Evolutionary conservation across 2,329 filamentous ascomycete genomes (phyloP), one percentile per base, ranked within the genome.

Genomic region (Colletotrichum sublineola): DNA sequence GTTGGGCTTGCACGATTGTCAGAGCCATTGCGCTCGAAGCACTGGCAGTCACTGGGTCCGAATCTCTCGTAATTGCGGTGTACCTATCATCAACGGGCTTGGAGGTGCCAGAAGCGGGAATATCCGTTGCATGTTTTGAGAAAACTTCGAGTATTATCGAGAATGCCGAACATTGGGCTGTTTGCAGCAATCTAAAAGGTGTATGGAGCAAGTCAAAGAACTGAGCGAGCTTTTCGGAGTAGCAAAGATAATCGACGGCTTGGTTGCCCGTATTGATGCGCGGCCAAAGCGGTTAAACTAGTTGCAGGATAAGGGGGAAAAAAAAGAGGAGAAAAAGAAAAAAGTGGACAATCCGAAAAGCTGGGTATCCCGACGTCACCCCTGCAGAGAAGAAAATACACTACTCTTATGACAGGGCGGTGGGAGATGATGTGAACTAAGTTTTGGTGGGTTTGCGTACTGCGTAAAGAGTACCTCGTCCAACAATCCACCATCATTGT

Each of bases 311-410:
- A 31, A 8, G 36, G 20, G 29, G n/a, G n/a, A n/a, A 11, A 24
- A 24, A 24, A 24, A 24, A 24, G 24, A 24, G 24, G 24, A 24
- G 24, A 24, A 24, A 24, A 24, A 24, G 24, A 24, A 24, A 24
- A 24, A 24, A 24, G 24, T 24, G 24, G 24, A 24, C 24, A 20
- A 64, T 64, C 69, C 66, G 66, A 69, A 44, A 58, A 56, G 60
- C 66, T 72, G 69, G 69, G 60, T 69, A 52, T 52, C 48, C 46
- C 53, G 66, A 69, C 60, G 46, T 64, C 55, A 71, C 40, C 69
- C 69, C 58, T 64, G 66, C 53, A 65, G 29, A 56, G 33, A 24
- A 24, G 60, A 15, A 20, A 48, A 53, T 55, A 61, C 52, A 14
- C 24, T 67, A 61, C 52, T 24, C 31, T 11, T 46, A 52, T 38